A percentile compares a stretch with the other conserved stretches of the same genome.
These are phyloP conservation scores for Curvularia sp. DNA, from an alignment of 2,329 filamentous ascomycete species.

Conservation along the genomic window DNA sequence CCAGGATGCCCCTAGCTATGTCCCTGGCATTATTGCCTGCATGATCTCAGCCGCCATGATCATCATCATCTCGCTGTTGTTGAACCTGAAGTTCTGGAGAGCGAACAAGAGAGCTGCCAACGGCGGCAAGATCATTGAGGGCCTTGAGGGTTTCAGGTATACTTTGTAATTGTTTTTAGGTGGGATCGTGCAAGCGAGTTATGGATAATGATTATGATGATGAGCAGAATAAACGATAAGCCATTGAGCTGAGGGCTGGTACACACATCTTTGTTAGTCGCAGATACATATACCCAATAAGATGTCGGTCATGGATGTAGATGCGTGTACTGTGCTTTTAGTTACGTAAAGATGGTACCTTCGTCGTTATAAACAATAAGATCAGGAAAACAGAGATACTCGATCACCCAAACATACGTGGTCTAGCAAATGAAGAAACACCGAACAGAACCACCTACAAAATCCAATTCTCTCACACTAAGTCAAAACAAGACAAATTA, in stretches of 20 bases:
- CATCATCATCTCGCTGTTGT: constrained; percentile 41
- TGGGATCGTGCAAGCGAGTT: neutral
- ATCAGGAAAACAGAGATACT: no score
- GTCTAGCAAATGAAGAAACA: no score
- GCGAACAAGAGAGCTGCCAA: constrained; percentile 49
- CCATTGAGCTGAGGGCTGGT: neutral
- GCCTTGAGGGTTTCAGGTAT: constrained; percentile 43
- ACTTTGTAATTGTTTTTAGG: constrained; percentile 25
- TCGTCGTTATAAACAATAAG: no score
- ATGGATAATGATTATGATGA: constrained; percentile 2
- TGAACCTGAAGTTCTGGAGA: constrained; percentile 44
- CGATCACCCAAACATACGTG: no score
- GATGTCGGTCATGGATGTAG: neutral
- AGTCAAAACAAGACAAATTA: neutral
- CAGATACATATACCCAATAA: neutral
- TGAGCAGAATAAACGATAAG: neutral
- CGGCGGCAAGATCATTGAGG: constrained; percentile 52
- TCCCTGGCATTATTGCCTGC: constrained; percentile 48
- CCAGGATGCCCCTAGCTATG: constrained; percentile 49
- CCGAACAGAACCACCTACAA: no score
- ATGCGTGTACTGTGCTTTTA: neutral
- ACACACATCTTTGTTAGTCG: neutral
- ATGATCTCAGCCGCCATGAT: constrained; percentile 47
- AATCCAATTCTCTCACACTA: neutral
- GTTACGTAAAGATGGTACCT: no score